These are phyloP conservation scores for Solanum neorickii DNA, from an alignment of 257 asterid species.

Conservation along the genomic window DNA sequence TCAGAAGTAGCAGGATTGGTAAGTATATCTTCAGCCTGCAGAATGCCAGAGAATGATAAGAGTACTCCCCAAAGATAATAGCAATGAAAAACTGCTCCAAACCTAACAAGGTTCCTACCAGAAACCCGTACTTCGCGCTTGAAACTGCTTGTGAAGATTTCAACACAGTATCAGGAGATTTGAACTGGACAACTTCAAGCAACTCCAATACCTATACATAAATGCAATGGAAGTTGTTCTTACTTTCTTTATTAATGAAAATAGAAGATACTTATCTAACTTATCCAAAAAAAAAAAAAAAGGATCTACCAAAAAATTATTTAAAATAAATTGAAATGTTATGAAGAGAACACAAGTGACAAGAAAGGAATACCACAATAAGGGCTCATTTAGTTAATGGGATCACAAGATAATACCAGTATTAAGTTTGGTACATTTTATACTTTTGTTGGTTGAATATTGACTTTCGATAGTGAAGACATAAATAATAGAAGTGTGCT, in stretches of 20 bases:
- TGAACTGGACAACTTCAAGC: constrained; percentile 80
- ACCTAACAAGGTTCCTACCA: constrained; percentile 41
- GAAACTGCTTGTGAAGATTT: constrained; percentile 67
- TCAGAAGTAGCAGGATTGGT: constrained; percentile 41
- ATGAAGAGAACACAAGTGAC: background rate
- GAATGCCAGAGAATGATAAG: background rate
- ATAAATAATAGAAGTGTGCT: background rate
- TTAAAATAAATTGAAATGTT: background rate
- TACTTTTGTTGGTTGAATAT: background rate
- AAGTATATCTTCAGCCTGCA: constrained; percentile 84
- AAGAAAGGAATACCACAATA: background rate
- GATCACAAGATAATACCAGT: background rate
- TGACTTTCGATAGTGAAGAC: background rate
- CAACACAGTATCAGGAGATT: constrained; percentile 56
- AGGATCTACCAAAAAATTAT: background rate
- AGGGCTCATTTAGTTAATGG: background rate
- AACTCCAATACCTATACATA: constrained; percentile 56
- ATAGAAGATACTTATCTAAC: background rate
- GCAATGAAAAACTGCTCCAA: background rate
- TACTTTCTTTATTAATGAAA: background rate
- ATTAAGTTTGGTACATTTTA: background rate
- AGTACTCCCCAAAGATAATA: background rate
- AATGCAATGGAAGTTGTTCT: background rate
- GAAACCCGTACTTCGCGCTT: constrained; percentile 46
- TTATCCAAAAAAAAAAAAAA: background rate